Percentiles rank a stretch among this genome's conserved stretches.
These are phyloP conservation scores for Ogataea paradorogensis DNA, from an alignment of 805 yeast genomes.

Conservation along the genomic window DNA sequence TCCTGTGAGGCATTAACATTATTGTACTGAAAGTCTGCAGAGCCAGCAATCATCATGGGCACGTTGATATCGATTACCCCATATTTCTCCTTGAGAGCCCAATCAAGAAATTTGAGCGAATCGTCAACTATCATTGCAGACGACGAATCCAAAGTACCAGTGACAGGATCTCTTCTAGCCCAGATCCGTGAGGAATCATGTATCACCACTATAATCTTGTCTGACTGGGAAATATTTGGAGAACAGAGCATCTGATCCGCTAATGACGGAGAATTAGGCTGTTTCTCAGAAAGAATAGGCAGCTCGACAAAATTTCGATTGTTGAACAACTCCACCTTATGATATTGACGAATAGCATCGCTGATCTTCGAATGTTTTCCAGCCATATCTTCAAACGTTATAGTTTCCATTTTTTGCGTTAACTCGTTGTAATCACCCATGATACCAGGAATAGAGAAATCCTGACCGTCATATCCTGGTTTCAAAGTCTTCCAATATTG, in stretches of 20 bases:
- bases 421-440: constrained; percentile 34
- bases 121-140: constrained; percentile 76
- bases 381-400: constrained; percentile 34
- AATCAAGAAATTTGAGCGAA: constrained; percentile 64
- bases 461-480: constrained; percentile 53
- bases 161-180: constrained; percentile 78
- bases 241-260: constrained; percentile 71
- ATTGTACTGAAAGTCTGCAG: constrained; percentile 53
- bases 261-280: constrained; percentile 46
- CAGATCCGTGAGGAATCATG: constrained; percentile 94
- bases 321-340: constrained; percentile 53
- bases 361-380: constrained; percentile 52
- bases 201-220: constrained; percentile 65
- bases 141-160: constrained; percentile 73
- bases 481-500: constrained; percentile 83
- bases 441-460: constrained; percentile 29
- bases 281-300: constrained; percentile 51
- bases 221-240: constrained; percentile 59
- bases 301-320: constrained; percentile 60
- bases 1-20: constrained; percentile 74
- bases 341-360: constrained; percentile 74
- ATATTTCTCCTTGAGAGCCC: constrained; percentile 55
- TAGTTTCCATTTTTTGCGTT: constrained; percentile 40
- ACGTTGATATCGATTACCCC: constrained; percentile 84
- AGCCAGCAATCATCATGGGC: constrained; percentile 52